phyloP scores from a whole-genome alignment of 768 basidiomycete species.

The Naganishia randhawae region DNA sequence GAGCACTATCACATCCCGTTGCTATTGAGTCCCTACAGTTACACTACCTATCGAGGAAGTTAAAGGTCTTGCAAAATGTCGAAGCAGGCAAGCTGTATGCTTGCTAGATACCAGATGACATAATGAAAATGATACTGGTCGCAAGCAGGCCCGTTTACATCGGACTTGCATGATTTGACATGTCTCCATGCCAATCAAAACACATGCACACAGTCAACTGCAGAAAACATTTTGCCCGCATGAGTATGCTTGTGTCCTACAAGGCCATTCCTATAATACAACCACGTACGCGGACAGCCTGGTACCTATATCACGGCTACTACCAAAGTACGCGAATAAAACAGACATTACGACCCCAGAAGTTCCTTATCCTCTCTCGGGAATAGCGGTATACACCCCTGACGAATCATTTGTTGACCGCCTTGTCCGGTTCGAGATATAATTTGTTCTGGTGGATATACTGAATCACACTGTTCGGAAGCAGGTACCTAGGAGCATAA shows the following conservation, averaged over 20 bases:
- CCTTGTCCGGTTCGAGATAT: slow-evolving; percentile 47
- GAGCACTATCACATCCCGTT: slow-evolving; percentile 90
- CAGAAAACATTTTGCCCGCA: not conserved
- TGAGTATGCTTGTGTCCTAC: not conserved
- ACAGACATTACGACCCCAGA: not conserved
- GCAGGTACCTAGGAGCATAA: slow-evolving; percentile 79
- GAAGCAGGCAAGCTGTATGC: not conserved
- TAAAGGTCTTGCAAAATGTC: slow-evolving; percentile 26
- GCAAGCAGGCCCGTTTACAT: not conserved
- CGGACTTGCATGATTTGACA: not conserved
- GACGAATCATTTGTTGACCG: slow-evolving; percentile 9
- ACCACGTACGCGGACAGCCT: not conserved
- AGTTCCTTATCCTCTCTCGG: slow-evolving; percentile 51
- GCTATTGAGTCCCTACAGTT: slow-evolving; percentile 85
- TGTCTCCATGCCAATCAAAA: not conserved
- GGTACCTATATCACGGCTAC: not conserved
- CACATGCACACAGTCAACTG: not conserved
- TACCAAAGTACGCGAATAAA: not conserved
- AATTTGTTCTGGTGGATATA: slow-evolving; percentile 82
- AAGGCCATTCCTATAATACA: not conserved
- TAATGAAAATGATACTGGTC: not conserved
- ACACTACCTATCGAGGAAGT: slow-evolving; percentile 89
- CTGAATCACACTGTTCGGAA: slow-evolving; percentile 84
- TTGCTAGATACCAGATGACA: not conserved
- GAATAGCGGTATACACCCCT: not conserved